A percentile compares a stretch with the other conserved stretches of the same genome.
These are phyloP conservation scores for Cyberlindnera maclurae DNA, from an alignment of 805 yeast species.

Conservation along the genomic window DNA sequence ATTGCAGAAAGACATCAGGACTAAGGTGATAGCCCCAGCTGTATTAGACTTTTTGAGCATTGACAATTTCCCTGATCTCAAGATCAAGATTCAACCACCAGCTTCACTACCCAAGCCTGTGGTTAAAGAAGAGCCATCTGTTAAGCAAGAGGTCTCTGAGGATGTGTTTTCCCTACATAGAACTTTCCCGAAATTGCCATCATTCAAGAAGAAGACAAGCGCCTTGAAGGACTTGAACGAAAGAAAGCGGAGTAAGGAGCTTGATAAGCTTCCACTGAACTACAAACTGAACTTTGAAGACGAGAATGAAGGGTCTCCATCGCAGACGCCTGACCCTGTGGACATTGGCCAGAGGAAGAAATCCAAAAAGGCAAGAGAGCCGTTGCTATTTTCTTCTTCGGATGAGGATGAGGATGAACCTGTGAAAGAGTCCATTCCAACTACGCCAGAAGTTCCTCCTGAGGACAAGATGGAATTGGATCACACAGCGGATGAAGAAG, in stretches of 20 bases:
- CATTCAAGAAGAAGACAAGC: slow-evolving; percentile 20
- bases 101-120: not conserved
- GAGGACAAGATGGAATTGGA: not conserved
- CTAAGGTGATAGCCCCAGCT: slow-evolving; percentile 62
- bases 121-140: not conserved
- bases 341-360: slow-evolving; percentile 2
- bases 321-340: not conserved
- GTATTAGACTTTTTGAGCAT: slow-evolving; percentile 56
- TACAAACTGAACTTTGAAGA: slow-evolving; percentile 17
- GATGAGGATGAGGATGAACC: slow-evolving; percentile 27
- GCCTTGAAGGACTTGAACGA: slow-evolving; percentile 13
- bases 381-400: slow-evolving; percentile 20
- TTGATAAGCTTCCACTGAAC: slow-evolving; percentile 12
- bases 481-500: not conserved
- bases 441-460: slow-evolving; percentile 19
- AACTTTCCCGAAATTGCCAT: slow-evolving; percentile 12
- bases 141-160: slow-evolving; percentile 9
- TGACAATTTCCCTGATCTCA: slow-evolving; percentile 45
- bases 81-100: slow-evolving; percentile 25
- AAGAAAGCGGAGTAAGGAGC: slow-evolving; percentile 12
- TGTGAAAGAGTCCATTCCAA: slow-evolving; percentile 20
- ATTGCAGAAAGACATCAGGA: slow-evolving; percentile 65
- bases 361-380: slow-evolving; percentile 2
- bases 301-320: slow-evolving; percentile 4
- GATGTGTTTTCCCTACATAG: slow-evolving; percentile 19